These are phyloP conservation scores for Clarkia xantiana DNA, from an alignment of 345 rosid genomes.

Conservation along the genomic window DNA sequence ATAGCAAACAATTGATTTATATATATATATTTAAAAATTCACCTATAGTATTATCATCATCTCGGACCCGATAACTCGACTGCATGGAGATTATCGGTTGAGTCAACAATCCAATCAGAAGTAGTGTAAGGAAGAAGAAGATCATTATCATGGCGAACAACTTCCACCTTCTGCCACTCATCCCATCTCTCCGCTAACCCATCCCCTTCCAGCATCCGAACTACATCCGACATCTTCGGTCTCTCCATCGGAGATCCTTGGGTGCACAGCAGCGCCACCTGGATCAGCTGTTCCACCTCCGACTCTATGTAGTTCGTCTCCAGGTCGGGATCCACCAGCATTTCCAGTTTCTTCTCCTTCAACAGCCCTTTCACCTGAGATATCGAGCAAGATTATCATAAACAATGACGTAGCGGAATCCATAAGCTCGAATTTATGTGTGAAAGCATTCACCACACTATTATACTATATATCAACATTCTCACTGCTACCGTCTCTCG, in stretches of 20 bases:
- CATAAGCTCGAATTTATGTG: no score
- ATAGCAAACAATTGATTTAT: no score
- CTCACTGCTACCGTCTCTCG: no score
- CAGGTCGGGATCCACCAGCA: constrained; percentile 92
- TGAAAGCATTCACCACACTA: no score
- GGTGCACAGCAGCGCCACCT: constrained; percentile 87
- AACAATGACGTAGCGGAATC: no score
- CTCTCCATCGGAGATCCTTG: constrained; percentile 87
- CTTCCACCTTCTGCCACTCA: constrained; percentile 94
- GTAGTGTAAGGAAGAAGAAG: constrained; percentile 47
- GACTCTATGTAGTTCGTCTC: constrained; percentile 51
- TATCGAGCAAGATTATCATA: neutral
- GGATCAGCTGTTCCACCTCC: constrained; percentile 84
- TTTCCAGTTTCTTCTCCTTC: constrained; percentile 85
- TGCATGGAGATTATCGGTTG: constrained; percentile 81
- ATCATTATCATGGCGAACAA: constrained; percentile 68
- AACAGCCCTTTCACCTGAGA: constrained; percentile 82
- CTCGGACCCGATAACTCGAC: constrained; percentile 96
- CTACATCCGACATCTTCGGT: constrained; percentile 96
- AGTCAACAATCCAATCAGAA: constrained; percentile 84
- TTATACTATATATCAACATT: no score
- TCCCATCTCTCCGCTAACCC: constrained; percentile 92
- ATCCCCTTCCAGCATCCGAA: constrained; percentile 92
- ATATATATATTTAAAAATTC: no score
- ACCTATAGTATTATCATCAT: no score